Conservation (phyloP, 208 protist species). For the Willaertia magna region DNA sequence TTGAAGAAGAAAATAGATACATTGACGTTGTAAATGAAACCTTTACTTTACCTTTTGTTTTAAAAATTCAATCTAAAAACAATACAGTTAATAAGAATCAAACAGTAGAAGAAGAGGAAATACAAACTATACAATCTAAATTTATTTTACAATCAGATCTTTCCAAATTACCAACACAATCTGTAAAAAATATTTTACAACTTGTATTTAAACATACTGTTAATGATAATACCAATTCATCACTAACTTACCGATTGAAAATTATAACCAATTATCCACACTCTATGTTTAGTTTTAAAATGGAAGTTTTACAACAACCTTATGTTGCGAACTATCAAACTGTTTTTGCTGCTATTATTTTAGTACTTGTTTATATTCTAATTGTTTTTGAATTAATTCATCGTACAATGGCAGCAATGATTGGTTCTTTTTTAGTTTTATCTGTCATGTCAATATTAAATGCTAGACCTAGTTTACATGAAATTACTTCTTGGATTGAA, state of each 20-base stretch:
- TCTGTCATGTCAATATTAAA: neutral
- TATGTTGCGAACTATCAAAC: slow-evolving; percentile 17
- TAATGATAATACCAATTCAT: neutral
- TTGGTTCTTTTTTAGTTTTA: slow-evolving; percentile 36
- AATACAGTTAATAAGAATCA: neutral
- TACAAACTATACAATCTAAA: neutral
- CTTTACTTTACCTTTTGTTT: neutral
- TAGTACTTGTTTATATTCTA: slow-evolving; percentile 39
- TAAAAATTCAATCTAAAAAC: neutral
- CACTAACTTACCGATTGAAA: neutral
- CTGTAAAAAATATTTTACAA: no score
- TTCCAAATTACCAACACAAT: no score
- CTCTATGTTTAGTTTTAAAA: neutral
- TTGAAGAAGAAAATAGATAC: neutral
- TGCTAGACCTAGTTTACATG: slow-evolving; percentile 3
- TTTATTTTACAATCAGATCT: no score
- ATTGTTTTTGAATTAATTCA: slow-evolving; percentile 47
- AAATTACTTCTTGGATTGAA: slow-evolving; percentile 39
- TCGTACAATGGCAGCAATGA: slow-evolving; percentile 35
- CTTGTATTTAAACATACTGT: no score
- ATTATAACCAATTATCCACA: neutral
- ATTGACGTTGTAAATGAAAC: neutral
- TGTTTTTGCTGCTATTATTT: slow-evolving; percentile 28
- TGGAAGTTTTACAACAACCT: neutral
- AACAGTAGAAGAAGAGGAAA: neutral